phyloP scores from a whole-genome alignment of 176 grass and related monocot species.

The Aegilops bicornis region DNA sequence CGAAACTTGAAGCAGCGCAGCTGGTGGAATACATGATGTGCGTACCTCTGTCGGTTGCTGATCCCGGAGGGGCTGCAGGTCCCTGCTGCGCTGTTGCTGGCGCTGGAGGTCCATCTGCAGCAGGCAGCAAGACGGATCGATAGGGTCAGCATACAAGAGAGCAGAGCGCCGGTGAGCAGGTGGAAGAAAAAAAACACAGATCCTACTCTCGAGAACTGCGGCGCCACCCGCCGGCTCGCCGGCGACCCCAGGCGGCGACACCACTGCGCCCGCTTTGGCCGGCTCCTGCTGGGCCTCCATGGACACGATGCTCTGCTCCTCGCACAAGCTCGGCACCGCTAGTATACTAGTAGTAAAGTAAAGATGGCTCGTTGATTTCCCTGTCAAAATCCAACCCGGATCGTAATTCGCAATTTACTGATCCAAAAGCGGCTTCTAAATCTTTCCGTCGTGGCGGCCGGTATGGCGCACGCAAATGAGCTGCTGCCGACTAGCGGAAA shows the following conservation, averaged over 20 bases:
- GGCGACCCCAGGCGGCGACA: not conserved
- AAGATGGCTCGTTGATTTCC: not conserved
- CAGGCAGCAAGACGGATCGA: too few species aligned
- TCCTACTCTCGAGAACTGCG: conserved; percentile 5
- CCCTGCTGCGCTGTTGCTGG: not conserved
- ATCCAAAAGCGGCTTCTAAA: not conserved
- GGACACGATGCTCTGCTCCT: not conserved
- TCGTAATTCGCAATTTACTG: not conserved
- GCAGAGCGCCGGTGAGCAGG: not conserved
- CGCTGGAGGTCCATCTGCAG: conserved; percentile 25
- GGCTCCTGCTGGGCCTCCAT: not conserved
- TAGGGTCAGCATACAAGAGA: too few species aligned
- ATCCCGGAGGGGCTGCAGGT: not conserved
- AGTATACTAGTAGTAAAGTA: not conserved
- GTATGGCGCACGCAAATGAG: not conserved
- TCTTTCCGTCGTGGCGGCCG: not conserved
- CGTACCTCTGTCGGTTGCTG: conserved; percentile 17
- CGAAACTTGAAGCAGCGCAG: too few species aligned
- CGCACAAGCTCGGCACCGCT: not conserved
- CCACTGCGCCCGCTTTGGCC: not conserved
- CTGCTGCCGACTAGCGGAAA: not conserved
- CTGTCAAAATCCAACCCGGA: not conserved
- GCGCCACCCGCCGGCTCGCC: not conserved
- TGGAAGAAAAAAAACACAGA: not conserved
- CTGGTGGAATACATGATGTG: too few species aligned